Evolutionary conservation across 768 basidiomycete species (phyloP).

Genomic region (Tulasnella sp.): DNA sequence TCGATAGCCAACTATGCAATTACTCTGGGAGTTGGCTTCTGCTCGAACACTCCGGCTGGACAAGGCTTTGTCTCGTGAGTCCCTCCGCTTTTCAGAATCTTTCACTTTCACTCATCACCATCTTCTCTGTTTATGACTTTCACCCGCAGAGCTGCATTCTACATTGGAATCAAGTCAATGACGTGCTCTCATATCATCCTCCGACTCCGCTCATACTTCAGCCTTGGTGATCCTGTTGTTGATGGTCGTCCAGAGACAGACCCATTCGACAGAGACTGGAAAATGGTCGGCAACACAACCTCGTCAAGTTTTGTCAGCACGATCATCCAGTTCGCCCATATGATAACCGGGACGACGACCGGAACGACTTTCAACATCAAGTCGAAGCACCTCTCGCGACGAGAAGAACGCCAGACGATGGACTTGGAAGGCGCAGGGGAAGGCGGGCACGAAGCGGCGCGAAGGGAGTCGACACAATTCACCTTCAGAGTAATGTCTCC

Average conservation of each 20-base stretch:
- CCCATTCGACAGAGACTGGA: neutral
- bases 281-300: neutral
- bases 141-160: neutral
- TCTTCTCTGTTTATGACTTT: neutral
- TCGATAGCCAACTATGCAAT: neutral
- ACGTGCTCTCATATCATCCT: constrained; percentile 17
- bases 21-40: neutral
- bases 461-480: neutral
- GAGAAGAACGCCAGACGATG: neutral
- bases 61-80: neutral
- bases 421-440: neutral
- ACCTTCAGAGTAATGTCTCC: neutral
- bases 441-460: neutral
- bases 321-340: neutral
- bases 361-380: neutral
- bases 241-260: neutral
- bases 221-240: neutral
- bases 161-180: constrained; percentile 12
- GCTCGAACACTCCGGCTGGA: neutral
- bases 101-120: neutral
- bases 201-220: constrained; percentile 5
- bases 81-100: neutral
- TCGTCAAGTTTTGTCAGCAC: neutral
- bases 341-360: neutral
- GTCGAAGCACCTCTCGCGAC: neutral